Evolutionary conservation across 129 eudicot species (phyloP).

Genomic region (Chrysanthemum seticuspe): DNA sequence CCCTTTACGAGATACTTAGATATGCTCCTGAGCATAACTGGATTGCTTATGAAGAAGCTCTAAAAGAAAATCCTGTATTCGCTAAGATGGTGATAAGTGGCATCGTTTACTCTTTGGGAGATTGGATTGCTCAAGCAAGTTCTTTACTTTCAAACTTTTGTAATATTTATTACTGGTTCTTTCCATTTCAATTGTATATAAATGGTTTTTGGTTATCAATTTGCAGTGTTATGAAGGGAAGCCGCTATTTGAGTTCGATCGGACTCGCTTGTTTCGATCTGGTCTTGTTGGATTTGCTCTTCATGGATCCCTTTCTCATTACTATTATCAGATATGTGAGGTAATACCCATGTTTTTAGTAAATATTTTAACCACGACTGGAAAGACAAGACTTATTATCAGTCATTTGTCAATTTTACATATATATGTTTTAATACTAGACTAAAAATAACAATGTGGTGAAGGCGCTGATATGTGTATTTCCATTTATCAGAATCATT

Average conservation of each 20-base stretch:
- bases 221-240: constrained; percentile 92
- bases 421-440: neutral
- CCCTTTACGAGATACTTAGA: constrained; percentile 77
- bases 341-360: constrained; percentile 29
- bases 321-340: constrained; percentile 92
- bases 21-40: constrained; percentile 95
- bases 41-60: constrained; percentile 94
- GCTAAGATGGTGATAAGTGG: constrained; percentile 96
- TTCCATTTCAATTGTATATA: neutral
- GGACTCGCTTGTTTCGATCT: constrained; percentile 85
- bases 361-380: neutral
- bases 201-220: constrained; percentile 13
- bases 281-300: constrained; percentile 90
- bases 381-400: neutral
- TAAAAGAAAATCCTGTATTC: constrained; percentile 72
- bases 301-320: constrained; percentile 99
- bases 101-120: constrained; percentile 85
- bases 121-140: constrained; percentile 95
- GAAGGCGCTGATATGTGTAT: neutral
- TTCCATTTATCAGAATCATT: neutral
- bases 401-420: neutral
- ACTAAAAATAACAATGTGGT: neutral
- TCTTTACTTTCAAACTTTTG: neutral
- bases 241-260: constrained; percentile 88
- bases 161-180: neutral